Evolutionary conservation across 306 rosid genomes (phyloP).

Genomic region (Prunus fruticosa): DNA sequence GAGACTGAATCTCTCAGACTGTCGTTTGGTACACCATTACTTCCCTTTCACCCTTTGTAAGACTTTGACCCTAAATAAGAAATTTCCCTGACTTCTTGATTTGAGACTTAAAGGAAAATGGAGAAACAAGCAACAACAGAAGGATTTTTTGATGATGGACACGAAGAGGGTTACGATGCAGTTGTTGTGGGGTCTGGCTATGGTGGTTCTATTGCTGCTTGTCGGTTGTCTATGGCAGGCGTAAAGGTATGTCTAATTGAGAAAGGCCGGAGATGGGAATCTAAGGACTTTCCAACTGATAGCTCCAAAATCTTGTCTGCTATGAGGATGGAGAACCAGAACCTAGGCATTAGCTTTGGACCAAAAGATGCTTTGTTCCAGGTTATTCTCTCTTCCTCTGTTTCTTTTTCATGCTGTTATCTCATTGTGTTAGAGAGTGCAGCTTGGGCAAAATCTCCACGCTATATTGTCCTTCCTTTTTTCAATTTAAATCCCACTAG

Average conservation of each 20-base stretch:
- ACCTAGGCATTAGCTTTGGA: conserved; percentile 34
- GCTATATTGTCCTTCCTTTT: background rate
- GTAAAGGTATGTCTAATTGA: conserved; percentile 28
- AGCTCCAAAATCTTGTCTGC: conserved; percentile 24
- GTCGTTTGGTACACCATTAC: background rate
- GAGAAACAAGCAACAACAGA: background rate
- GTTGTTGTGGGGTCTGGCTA: conserved; percentile 40
- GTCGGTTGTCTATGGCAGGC: conserved; percentile 36
- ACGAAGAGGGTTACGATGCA: conserved; percentile 28
- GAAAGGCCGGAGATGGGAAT: conserved; percentile 34
- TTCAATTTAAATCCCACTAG: background rate
- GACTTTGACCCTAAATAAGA: background rate
- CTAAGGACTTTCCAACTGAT: conserved; percentile 34
- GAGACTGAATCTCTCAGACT: background rate
- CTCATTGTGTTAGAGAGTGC: background rate
- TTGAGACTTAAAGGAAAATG: background rate
- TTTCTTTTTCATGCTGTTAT: background rate
- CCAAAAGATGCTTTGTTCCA: conserved; percentile 38
- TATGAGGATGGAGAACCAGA: conserved; percentile 26
- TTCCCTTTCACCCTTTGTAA: background rate
- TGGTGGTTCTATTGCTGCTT: conserved; percentile 37
- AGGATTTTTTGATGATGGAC: conserved; percentile 11
- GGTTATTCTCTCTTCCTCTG: conserved; percentile 19
- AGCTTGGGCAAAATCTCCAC: background rate
- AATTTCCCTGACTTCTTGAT: background rate